These are phyloP conservation scores for Coniella lustricola DNA, from an alignment of 2,329 filamentous ascomycete species.

Conservation along the genomic window DNA sequence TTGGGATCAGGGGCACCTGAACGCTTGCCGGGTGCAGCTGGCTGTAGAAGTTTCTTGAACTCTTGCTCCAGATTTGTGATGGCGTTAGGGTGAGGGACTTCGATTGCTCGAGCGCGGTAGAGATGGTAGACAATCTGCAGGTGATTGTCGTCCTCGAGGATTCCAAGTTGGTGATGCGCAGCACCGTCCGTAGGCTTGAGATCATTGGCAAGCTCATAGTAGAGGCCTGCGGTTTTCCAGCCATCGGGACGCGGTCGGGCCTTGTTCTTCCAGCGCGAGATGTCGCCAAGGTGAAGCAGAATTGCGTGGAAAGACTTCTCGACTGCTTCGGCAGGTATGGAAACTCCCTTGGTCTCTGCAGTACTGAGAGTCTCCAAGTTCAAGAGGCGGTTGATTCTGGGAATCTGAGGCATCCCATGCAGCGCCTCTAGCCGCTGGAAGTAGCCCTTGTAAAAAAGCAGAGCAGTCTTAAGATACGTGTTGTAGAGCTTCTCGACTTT, in stretches of 20 bases:
- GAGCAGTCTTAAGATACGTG: slow-evolving; percentile 78
- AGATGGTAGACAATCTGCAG: slow-evolving; percentile 84
- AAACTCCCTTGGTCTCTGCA: slow-evolving; percentile 36
- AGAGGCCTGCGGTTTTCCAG: slow-evolving; percentile 73
- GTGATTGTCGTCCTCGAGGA: slow-evolving; percentile 74
- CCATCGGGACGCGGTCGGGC: slow-evolving; percentile 65
- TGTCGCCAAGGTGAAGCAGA: slow-evolving; percentile 80
- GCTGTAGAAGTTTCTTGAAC: slow-evolving; percentile 51
- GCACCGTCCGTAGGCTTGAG: slow-evolving; percentile 73
- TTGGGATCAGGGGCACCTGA: slow-evolving; percentile 43
- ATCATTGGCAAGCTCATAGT: slow-evolving; percentile 75
- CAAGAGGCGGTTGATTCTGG: slow-evolving; percentile 35
- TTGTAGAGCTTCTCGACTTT: slow-evolving; percentile 77
- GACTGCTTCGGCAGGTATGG: slow-evolving; percentile 54
- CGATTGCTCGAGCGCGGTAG: slow-evolving; percentile 71
- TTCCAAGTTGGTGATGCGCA: slow-evolving; percentile 84
- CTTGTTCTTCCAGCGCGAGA: slow-evolving; percentile 78
- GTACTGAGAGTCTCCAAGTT: slow-evolving; percentile 35
- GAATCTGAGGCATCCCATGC: slow-evolving; percentile 44
- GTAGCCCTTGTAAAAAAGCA: slow-evolving; percentile 82
- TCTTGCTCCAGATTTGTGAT: slow-evolving; percentile 71
- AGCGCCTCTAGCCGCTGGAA: slow-evolving; percentile 66
- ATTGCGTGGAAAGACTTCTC: slow-evolving; percentile 70
- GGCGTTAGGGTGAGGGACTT: slow-evolving; percentile 68
- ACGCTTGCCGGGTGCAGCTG: slow-evolving; percentile 26